phyloP scores from a whole-genome alignment of 139 green algal species.

The Chlamydomonas applanata region DNA sequence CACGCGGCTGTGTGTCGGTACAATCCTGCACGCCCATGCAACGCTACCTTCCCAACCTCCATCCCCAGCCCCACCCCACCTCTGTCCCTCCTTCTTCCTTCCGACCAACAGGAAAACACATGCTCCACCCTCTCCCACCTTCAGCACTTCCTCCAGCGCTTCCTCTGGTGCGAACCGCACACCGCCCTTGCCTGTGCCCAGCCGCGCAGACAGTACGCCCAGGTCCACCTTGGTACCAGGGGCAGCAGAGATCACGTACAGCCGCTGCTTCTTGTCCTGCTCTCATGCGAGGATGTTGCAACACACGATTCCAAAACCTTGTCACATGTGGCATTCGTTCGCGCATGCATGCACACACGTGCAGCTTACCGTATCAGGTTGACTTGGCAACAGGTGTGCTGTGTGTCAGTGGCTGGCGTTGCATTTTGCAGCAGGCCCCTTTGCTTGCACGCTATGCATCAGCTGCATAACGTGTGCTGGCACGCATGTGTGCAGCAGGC shows the following conservation, averaged over 20 bases:
- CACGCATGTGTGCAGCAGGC: no score
- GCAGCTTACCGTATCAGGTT: no score
- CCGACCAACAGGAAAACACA: neutral
- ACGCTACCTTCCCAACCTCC: no score
- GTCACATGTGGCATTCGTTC: neutral
- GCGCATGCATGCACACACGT: no score
- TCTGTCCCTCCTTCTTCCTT: no score
- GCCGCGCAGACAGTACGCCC: conserved; percentile 54
- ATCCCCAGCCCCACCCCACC: no score
- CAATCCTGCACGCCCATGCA: no score
- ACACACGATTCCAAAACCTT: neutral
- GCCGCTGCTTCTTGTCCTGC: conserved; percentile 70
- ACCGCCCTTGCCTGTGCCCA: conserved; percentile 64
- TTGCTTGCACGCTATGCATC: no score
- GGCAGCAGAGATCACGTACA: conserved; percentile 64
- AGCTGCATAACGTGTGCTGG: no score
- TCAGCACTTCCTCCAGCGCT: conserved; percentile 45
- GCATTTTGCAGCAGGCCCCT: no score
- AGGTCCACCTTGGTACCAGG: conserved; percentile 64
- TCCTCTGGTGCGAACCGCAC: conserved; percentile 58
- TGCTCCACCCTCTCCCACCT: conserved; percentile 29
- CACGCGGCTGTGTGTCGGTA: no score
- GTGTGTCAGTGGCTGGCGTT: conserved; percentile 26
- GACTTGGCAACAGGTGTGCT: conserved; percentile 60
- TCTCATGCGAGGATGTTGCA: neutral